Evolutionary conservation across 805 yeast species (phyloP).

Genomic region (Cyberlindnera galapagoensis): DNA sequence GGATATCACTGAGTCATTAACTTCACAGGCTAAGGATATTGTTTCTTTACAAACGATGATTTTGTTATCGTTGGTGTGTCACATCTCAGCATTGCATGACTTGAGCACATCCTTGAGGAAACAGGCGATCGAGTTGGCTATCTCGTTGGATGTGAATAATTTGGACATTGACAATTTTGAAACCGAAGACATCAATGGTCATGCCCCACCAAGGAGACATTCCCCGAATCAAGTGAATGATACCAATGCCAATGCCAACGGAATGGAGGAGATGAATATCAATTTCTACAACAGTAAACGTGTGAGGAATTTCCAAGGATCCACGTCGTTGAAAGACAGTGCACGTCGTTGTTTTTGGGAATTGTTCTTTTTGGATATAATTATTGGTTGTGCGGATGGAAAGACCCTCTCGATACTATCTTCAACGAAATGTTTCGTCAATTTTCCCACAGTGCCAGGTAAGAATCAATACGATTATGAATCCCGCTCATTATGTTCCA

Average conservation of each 20-base stretch:
- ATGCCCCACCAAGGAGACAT: too few species aligned
- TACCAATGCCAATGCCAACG: constrained; percentile 5
- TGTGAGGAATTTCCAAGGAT: constrained; percentile 17
- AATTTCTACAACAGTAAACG: constrained; percentile 21
- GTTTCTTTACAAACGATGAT: constrained; percentile 37
- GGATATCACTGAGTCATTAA: constrained; percentile 26
- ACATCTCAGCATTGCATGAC: constrained; percentile 46
- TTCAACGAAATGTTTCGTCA: constrained; percentile 27
- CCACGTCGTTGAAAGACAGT: constrained; percentile 17
- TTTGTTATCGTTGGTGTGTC: constrained; percentile 37
- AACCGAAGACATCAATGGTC: constrained; percentile 23
- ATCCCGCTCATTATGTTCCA: constrained; percentile 39
- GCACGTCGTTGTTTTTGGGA: constrained; percentile 48
- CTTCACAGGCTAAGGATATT: constrained; percentile 31
- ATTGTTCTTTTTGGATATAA: constrained; percentile 42
- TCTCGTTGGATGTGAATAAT: constrained; percentile 32
- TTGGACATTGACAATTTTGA: constrained; percentile 28
- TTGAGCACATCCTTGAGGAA: constrained; percentile 37
- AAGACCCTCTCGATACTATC: constrained; percentile 35
- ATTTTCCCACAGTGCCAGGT: constrained; percentile 34
- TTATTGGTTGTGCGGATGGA: constrained; percentile 51
- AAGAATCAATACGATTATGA: constrained; percentile 38
- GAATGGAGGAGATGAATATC: constrained; percentile 18
- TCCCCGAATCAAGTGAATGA: constrained; percentile 6
- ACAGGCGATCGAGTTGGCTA: constrained; percentile 32